Base-by-base conservation (phyloP, 805 yeast species). In the Wickerhamiella cacticola region DNA sequence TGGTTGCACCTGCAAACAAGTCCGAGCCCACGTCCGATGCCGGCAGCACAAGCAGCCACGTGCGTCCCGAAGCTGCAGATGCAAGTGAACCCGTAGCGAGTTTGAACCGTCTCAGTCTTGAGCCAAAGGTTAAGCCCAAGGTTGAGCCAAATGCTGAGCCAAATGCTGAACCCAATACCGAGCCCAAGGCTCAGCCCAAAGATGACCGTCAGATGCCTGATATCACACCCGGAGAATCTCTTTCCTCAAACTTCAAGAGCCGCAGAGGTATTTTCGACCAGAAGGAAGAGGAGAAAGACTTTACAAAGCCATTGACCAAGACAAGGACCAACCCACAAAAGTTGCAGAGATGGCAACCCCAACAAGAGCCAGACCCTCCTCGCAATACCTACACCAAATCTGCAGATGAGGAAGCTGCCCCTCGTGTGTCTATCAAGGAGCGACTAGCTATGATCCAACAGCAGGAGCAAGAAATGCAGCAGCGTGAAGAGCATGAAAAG, bases 311-410 rank as follows among this genome's bases (percentile, higher is more conserved):
- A n/a, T 23, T 31, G 18, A 24, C 50, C 33, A 38, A 53, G 56
- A 4, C 47, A 56, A 43, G 48, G 52, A 44, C 43, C n/a, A 29
- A 13, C 53, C 45, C 34, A 24, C 46, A 12, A 55, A 52, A 23
- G 57, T 50, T n/a, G 76, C 74, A 50, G 75, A 70, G 26, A 80
- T 72, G 31, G 75, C 72, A 29, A 13, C 55, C 64, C 86, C 68
- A 80, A 94, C 49, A 68, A 82, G 60, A 96, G 89, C 55, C 74
- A 96, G 55, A 86, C 89, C 60, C 85, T 85, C 5, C 58, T 84
- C 58, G 68, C 89, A 45, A 94, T 87, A 61, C 76, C 83, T 39
- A n/a, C 8, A 3, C 28, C 16, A 28, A 26, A 13, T 50, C 39
- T 21, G 29, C 36, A 1, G 57, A 50, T 18, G 58, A 53, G 19